Conservation (phyloP, 352 stramenopile species). For the Globisporangium iwayamae region DNA sequence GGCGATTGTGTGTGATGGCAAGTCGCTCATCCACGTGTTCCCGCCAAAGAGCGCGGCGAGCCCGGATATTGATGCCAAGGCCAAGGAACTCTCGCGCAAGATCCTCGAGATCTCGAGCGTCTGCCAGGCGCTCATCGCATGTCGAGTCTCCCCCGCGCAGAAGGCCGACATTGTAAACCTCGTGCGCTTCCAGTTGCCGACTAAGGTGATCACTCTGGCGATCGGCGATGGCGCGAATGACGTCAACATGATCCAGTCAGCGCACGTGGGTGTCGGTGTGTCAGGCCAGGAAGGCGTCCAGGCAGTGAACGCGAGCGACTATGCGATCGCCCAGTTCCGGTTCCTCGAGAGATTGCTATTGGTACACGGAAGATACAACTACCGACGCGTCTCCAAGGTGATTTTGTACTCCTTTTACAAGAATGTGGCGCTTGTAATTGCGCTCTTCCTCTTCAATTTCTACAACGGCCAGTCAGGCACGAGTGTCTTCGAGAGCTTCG, state of each 20-base stretch:
- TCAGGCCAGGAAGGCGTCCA: slow-evolving; percentile 89
- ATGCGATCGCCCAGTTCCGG: slow-evolving; percentile 91
- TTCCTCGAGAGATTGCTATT: slow-evolving; percentile 94
- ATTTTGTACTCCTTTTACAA: slow-evolving; percentile 90
- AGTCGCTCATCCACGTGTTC: slow-evolving; percentile 71
- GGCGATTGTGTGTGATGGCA: slow-evolving; percentile 65
- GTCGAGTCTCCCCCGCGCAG: slow-evolving; percentile 77
- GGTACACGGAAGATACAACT: slow-evolving; percentile 97
- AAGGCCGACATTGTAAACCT: slow-evolving; percentile 81
- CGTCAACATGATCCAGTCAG: slow-evolving; percentile 94
- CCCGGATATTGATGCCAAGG: slow-evolving; percentile 26
- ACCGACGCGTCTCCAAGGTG: slow-evolving; percentile 92
- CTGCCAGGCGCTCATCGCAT: slow-evolving; percentile 72
- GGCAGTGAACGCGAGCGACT: slow-evolving; percentile 91
- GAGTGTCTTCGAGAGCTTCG: slow-evolving; percentile 82
- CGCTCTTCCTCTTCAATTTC: slow-evolving; percentile 78
- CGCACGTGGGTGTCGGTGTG: slow-evolving; percentile 93
- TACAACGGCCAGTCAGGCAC: slow-evolving; percentile 79
- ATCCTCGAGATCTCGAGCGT: slow-evolving; percentile 55
- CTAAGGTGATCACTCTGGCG: slow-evolving; percentile 79
- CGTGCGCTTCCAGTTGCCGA: slow-evolving; percentile 46
- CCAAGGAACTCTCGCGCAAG: slow-evolving; percentile 48
- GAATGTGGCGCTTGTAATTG: slow-evolving; percentile 69
- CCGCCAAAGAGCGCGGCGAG: slow-evolving; percentile 41
- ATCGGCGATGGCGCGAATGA: slow-evolving; percentile 95